Percentiles rank a stretch among this genome's conserved stretches.
Conservation (phyloP, 2,329 filamentous ascomycete species). For the Botrytis deweyae region DNA sequence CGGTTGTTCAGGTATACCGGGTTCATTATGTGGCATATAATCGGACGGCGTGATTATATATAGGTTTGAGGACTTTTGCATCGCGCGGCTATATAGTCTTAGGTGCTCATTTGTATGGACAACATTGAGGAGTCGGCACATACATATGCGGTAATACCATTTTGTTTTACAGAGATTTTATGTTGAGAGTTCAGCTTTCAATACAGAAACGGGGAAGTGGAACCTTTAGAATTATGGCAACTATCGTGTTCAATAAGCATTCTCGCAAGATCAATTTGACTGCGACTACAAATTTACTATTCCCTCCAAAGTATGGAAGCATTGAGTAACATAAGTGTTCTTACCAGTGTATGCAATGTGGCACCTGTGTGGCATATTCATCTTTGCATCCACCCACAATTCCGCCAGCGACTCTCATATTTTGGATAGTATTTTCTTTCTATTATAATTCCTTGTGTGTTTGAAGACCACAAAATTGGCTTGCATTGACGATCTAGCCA, state of each 20-base stretch:
- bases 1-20: not conserved
- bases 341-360: not conserved
- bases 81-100: not conserved
- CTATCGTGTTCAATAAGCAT: not conserved
- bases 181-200: not conserved
- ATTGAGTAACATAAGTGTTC: rapidly evolving
- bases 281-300: not conserved
- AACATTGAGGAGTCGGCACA: not conserved
- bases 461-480: rapidly evolving
- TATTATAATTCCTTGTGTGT: not conserved
- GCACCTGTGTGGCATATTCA: rapidly evolving
- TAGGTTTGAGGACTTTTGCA: not conserved
- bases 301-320: not conserved
- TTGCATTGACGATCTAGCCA: not conserved
- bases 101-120: not conserved
- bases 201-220: rapidly evolving
- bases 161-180: not conserved
- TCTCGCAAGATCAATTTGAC: not conserved
- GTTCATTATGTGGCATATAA: not conserved
- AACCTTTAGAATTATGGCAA: not conserved
- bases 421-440: not conserved
- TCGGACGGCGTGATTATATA: not conserved
- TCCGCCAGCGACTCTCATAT: not conserved
- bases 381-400: not conserved
- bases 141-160: not conserved